Evolutionary conservation across 1,139 yeast species (phyloP).

Genomic region (Yamadazyma oceani): DNA sequence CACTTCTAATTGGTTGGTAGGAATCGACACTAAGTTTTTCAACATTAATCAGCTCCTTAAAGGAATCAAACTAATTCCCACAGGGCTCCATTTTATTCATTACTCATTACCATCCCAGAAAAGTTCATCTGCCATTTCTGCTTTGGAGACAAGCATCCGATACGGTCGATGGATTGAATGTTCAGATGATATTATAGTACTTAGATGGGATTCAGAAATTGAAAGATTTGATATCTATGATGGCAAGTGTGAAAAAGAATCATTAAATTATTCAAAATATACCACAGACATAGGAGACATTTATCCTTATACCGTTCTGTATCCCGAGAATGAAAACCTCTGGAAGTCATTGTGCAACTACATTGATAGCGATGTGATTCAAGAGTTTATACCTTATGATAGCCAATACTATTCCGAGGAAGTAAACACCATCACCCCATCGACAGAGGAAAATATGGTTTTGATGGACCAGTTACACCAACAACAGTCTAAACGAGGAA

Average conservation of each 20-base stretch:
- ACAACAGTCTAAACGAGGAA: slow-evolving; percentile 11
- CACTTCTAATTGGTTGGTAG: slow-evolving; percentile 23
- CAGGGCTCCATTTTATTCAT: slow-evolving; percentile 30
- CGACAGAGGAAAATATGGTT: slow-evolving; percentile 29
- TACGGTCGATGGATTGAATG: slow-evolving; percentile 30
- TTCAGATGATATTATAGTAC: slow-evolving; percentile 21
- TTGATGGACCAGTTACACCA: slow-evolving; percentile 18
- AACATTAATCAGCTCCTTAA: slow-evolving; percentile 19
- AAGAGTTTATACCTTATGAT: slow-evolving; percentile 20
- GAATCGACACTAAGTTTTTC: slow-evolving; percentile 32
- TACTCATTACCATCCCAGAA: slow-evolving; percentile 21
- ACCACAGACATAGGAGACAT: slow-evolving; percentile 19
- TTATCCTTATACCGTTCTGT: slow-evolving; percentile 24
- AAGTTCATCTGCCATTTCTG: neutral
- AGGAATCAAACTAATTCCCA: slow-evolving; percentile 29
- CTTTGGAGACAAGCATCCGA: slow-evolving; percentile 18
- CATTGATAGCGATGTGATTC: slow-evolving; percentile 23
- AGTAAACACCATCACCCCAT: slow-evolving; percentile 27
- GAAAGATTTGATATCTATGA: slow-evolving; percentile 23
- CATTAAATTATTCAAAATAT: slow-evolving; percentile 20
- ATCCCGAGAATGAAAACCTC: slow-evolving; percentile 19
- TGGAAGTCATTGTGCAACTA: slow-evolving; percentile 20
- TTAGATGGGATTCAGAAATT: slow-evolving; percentile 24
- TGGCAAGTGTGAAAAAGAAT: slow-evolving; percentile 25
- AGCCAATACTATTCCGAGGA: slow-evolving; percentile 10